Conservation (phyloP, 2,329 filamentous ascomycete species). For the Clarireedia sp. region DNA sequence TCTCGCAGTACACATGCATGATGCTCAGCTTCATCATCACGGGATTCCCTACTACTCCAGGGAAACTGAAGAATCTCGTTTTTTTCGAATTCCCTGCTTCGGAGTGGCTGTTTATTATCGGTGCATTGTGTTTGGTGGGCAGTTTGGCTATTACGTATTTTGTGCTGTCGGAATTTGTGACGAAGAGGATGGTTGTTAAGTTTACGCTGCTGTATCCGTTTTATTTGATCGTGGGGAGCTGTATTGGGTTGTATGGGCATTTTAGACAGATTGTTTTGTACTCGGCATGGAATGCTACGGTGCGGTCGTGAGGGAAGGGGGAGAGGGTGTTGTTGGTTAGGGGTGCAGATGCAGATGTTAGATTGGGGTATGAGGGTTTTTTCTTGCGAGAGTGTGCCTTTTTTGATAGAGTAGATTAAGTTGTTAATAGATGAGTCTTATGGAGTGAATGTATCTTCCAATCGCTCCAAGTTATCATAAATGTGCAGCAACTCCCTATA, state of each 20-base stretch:
- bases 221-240: slow-evolving; percentile 28
- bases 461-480: too few species aligned
- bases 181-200: slow-evolving; percentile 33
- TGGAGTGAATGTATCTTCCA: too few species aligned
- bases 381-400: not conserved
- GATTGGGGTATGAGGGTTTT: not conserved
- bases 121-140: slow-evolving; percentile 35
- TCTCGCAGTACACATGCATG: slow-evolving; percentile 40
- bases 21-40: slow-evolving; percentile 38
- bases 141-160: slow-evolving; percentile 40
- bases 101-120: slow-evolving; percentile 39
- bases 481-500: too few species aligned
- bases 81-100: slow-evolving; percentile 42
- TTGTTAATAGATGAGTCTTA: too few species aligned
- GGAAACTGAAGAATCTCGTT: slow-evolving; percentile 33
- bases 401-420: too few species aligned
- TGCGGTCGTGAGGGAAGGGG: slow-evolving; percentile 11
- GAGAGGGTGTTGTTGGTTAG: too few species aligned
- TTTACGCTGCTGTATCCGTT: slow-evolving; percentile 37
- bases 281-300: slow-evolving; percentile 40
- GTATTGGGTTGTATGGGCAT: slow-evolving; percentile 10
- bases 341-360: too few species aligned
- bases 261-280: slow-evolving; percentile 30
- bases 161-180: slow-evolving; percentile 39
- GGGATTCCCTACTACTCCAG: slow-evolving; percentile 34